These are phyloP conservation scores for Dactylonectria estremocensis DNA, from an alignment of 2,329 filamentous ascomycete species.

Conservation along the genomic window DNA sequence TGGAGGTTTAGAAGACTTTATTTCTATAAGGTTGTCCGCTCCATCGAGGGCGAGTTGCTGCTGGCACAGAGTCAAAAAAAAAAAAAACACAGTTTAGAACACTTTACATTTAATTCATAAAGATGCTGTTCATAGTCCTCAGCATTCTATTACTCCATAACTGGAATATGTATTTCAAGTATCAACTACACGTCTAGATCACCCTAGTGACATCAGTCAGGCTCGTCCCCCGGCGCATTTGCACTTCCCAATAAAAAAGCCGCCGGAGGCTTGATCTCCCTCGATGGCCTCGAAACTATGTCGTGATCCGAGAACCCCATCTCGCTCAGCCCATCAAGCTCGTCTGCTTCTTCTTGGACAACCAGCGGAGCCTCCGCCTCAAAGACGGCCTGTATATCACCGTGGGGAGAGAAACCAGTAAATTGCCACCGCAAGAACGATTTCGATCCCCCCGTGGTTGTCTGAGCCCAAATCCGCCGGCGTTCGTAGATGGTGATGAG, in stretches of 20 bases:
- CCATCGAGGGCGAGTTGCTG: no score
- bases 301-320: constrained; percentile 33
- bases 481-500: constrained; percentile 74
- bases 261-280: constrained; percentile 11
- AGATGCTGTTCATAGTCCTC: no score
- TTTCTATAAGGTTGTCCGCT: no score
- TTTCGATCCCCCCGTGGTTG: constrained; percentile 22
- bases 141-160: no score
- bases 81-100: no score
- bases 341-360: constrained; percentile 24
- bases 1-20: no score
- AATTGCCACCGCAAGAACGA: constrained; percentile 57
- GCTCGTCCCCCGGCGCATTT: neutral
- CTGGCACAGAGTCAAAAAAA: no score
- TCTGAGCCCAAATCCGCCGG: constrained; percentile 56
- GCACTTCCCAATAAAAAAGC: constrained; percentile 12
- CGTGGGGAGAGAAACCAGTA: constrained; percentile 66
- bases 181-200: neutral
- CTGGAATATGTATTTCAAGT: no score
- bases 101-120: no score
- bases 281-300: constrained; percentile 24
- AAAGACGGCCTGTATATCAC: constrained; percentile 4
- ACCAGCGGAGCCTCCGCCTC: neutral
- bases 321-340: constrained; percentile 27
- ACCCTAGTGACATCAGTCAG: neutral